A percentile compares a stretch with the other conserved stretches of the same genome.
Conservation (phyloP, 441 rosid species). For the Bruguiera hainesii region DNA sequence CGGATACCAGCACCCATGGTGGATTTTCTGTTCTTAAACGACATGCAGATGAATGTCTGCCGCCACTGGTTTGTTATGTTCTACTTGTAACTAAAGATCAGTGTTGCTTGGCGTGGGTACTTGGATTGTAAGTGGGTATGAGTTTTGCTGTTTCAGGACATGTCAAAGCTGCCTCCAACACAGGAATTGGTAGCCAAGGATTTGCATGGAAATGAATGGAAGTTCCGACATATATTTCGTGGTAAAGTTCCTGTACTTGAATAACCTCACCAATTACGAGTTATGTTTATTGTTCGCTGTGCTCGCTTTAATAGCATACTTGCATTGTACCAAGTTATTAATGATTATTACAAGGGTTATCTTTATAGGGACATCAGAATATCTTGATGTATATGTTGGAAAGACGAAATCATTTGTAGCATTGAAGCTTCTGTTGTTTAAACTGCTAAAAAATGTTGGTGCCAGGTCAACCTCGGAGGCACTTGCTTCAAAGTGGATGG, state of each 20-base stretch:
- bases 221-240: conserved; percentile 78
- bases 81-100: no score
- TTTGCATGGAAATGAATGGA: conserved; percentile 82
- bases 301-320: no score
- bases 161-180: conserved; percentile 82
- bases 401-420: no score
- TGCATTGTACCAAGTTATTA: no score
- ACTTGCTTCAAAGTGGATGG: conserved; percentile 95
- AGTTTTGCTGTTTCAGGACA: conserved; percentile 44
- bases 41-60: conserved; percentile 91
- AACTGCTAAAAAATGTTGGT: not conserved
- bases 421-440: not conserved
- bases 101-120: not conserved
- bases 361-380: no score
- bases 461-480: conserved; percentile 89
- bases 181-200: conserved; percentile 88
- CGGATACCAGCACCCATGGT: conserved; percentile 94
- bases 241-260: conserved; percentile 34
- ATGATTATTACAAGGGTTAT: no score
- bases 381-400: no score
- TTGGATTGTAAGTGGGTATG: not conserved
- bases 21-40: conserved; percentile 87
- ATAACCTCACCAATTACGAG: no score
- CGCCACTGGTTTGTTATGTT: conserved; percentile 56
- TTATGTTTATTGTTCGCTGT: no score